Evolutionary conservation across 805 yeast species (phyloP), one percentile per base, ranked within the genome.

Genomic region (Cyberlindnera mrakii): DNA sequence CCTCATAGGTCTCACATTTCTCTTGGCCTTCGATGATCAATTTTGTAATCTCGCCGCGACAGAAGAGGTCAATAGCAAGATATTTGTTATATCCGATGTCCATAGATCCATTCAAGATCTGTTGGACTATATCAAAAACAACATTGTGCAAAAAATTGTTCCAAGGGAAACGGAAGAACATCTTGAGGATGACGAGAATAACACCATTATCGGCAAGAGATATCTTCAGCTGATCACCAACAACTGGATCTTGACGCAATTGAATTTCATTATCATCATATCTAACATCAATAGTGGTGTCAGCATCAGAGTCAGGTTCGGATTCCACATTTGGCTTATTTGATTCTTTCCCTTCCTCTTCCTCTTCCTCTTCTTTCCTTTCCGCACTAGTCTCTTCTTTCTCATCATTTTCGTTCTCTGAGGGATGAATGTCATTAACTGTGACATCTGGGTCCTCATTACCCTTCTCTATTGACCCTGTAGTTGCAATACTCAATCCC

Each of bases 131-230:
- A 65, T 93, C 99, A 70, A 91, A 93, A 8, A 93, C 96, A 45
- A 93, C 99, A 58, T 91, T 93, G 64, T 93, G 99, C 70, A 93
- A 75, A 58, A 93, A 93, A 59, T 93, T 93, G 62, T 93, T 93
- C 98, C 98, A 93, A 6, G 98, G 96, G 63, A 82, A 88, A 47
- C 74, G 68, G 63, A 90, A 81, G 57, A 93, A 87, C 73, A 85
- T 79, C 23, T 74, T 65, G 20, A 89, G 65, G n/a, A 90, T 80
- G 18, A 78, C 74, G 17, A 77, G 67, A 29, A 90, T 71, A 45
- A 88, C 78, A 30, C 75, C 73, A 60, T 78, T 80, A 57, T 93
- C 96, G 46, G 80, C 76, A 18, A 93, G 68, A 42, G 86, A 81
- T 39, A 88, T 85, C 62, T 93, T 93, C 57, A 90, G 77, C 50